Conservation (phyloP, 257 asterid genomes). For the Ehretia macrophylla region DNA sequence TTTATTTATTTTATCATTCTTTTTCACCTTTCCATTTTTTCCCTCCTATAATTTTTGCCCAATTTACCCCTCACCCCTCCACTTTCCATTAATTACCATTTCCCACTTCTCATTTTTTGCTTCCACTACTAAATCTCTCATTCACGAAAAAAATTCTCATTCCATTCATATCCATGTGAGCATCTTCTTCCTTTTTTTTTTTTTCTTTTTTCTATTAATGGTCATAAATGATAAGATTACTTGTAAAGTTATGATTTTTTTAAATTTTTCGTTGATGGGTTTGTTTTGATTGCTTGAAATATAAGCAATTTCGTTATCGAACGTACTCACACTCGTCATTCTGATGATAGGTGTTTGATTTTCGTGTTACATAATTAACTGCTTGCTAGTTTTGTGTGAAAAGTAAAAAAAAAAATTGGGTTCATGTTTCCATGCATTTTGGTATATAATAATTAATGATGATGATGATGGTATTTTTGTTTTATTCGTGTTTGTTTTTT, state of each 20-base stretch:
- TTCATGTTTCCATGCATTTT: constrained; percentile 30
- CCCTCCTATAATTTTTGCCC: neutral
- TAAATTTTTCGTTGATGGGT: neutral
- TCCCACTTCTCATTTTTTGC: constrained; percentile 7
- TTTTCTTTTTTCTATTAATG: constrained; percentile 5
- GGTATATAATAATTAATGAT: neutral
- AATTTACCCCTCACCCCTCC: constrained; percentile 21
- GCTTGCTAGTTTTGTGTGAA: neutral
- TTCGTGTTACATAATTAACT: constrained; percentile 10
- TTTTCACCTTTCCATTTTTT: constrained; percentile 6
- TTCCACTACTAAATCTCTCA: neutral
- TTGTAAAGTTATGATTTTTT: neutral
- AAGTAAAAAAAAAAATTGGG: constrained; percentile 18
- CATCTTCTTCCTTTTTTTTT: constrained; percentile 16
- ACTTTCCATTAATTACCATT: constrained; percentile 27
- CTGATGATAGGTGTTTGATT: no score
- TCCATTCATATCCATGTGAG: constrained; percentile 53
- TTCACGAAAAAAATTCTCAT: neutral
- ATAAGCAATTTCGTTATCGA: constrained; percentile 16
- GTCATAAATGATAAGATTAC: constrained; percentile 4
- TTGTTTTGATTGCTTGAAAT: constrained; percentile 19
- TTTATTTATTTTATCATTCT: constrained; percentile 9
- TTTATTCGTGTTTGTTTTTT: no score
- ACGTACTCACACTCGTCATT: no score
- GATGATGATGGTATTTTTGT: neutral